These are phyloP conservation scores for Rhizopus microsporus DNA, from an alignment of 371 early-diverging fungal genomes.

Conservation along the genomic window DNA sequence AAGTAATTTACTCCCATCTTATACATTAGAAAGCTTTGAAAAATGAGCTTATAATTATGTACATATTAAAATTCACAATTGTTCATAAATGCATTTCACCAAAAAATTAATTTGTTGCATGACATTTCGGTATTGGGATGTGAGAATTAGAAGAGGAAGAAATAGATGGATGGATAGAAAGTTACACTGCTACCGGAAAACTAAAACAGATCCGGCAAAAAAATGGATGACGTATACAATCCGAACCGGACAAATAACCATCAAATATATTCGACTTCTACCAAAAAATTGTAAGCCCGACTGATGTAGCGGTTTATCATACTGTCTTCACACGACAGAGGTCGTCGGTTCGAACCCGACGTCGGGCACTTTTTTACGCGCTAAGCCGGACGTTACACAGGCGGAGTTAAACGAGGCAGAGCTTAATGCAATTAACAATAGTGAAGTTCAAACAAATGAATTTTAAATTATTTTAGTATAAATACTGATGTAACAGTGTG, in stretches of 20 bases:
- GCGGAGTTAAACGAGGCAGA: too few species aligned
- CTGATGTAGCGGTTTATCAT: slow-evolving; percentile 9
- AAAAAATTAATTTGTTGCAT: neutral
- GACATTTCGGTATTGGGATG: neutral
- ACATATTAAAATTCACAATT: neutral
- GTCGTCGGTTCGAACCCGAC: slow-evolving; percentile 10
- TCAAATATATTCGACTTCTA: too few species aligned
- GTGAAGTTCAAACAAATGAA: too few species aligned
- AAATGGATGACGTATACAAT: too few species aligned
- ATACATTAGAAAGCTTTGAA: neutral
- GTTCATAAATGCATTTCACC: neutral
- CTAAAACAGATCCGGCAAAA: too few species aligned
- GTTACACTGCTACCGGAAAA: too few species aligned
- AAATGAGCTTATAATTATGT: neutral
- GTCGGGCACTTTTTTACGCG: slow-evolving; percentile 2
- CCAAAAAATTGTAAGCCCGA: neutral
- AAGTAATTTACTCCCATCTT: neutral
- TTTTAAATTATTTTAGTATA: too few species aligned
- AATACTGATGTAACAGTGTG: too few species aligned
- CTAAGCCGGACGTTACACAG: neutral
- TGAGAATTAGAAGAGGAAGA: too few species aligned
- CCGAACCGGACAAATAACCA: too few species aligned
- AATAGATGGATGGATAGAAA: too few species aligned
- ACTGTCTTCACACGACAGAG: slow-evolving; percentile 10
- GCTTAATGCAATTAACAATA: too few species aligned